A percentile compares a stretch with the other conserved stretches of the same genome.
Conservation (phyloP, 2,329 filamentous ascomycete genomes). For the Amylocarpus encephaloides region DNA sequence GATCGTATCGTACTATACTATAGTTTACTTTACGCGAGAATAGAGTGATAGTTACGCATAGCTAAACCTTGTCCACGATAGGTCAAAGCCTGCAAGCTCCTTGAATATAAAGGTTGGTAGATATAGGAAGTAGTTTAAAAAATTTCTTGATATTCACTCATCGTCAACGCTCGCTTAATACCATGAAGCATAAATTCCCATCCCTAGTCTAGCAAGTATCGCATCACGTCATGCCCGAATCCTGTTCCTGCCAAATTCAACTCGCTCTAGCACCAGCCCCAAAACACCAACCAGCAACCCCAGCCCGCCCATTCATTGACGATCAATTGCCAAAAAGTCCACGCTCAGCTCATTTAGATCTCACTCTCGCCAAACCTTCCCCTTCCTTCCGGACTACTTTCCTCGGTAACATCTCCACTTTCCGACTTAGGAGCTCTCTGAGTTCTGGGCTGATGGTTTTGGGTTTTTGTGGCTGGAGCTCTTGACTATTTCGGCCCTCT, state of each 20-base stretch:
- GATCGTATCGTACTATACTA: no score
- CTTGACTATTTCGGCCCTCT: slow-evolving; percentile 13
- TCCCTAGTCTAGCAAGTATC: no score
- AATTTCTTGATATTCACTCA: no score
- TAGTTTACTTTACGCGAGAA: no score
- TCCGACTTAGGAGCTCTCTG: slow-evolving; percentile 52
- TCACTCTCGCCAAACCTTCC: slow-evolving; percentile 22
- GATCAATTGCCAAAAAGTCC: neutral
- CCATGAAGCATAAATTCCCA: no score
- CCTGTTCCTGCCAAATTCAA: neutral
- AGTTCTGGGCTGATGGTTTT: slow-evolving; percentile 59
- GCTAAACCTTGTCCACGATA: no score
- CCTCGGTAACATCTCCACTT: slow-evolving; percentile 38
- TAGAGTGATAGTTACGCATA: no score
- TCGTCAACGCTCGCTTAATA: no score
- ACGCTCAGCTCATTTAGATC: neutral
- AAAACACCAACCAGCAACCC: neutral
- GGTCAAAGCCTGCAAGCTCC: no score
- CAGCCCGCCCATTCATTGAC: neutral
- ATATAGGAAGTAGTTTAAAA: no score
- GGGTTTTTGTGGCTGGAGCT: slow-evolving; percentile 25
- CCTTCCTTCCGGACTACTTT: slow-evolving; percentile 31
- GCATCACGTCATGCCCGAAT: no score
- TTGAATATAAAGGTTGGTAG: no score
- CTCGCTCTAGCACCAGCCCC: neutral